Evolutionary conservation across 192 early-diverging fungal genomes (phyloP).

Genomic region (Backusella mclennaniae): DNA sequence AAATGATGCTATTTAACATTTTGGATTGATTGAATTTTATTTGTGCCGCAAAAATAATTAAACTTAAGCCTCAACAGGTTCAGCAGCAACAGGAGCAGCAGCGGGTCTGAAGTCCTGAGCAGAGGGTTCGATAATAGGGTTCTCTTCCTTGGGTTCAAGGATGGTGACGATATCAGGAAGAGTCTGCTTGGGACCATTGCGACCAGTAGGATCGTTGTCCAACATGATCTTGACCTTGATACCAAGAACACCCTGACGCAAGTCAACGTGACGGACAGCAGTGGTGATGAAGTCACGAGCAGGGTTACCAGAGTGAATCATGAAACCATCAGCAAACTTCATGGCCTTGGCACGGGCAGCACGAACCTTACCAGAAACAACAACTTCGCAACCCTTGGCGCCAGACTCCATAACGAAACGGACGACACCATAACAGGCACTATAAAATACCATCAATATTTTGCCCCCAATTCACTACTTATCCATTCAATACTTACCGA

Average conservation of each 20-base stretch:
- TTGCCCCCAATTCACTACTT: neutral
- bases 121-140: constrained; percentile 61
- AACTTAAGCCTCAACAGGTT: constrained; percentile 19
- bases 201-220: constrained; percentile 91
- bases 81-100: constrained; percentile 22
- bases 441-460: neutral
- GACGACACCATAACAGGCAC: constrained; percentile 98
- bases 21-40: neutral
- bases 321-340: constrained; percentile 99
- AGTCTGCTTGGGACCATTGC: constrained; percentile 90
- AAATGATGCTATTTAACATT: neutral
- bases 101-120: constrained; percentile 57
- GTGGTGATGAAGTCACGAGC: constrained; percentile 93
- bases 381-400: constrained; percentile 99
- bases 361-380: constrained; percentile 99
- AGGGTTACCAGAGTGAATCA: constrained; percentile 99
- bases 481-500: constrained; percentile 43
- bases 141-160: constrained; percentile 89
- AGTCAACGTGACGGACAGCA: constrained; percentile 95
- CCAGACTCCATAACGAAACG: constrained; percentile 99
- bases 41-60: neutral
- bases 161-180: constrained; percentile 97
- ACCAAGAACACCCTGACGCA: constrained; percentile 98
- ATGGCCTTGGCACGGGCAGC: constrained; percentile 99
- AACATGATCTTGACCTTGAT: constrained; percentile 99